phyloP scores from a whole-genome alignment of 2,329 filamentous ascomycete species.

The Talaromyces rugulosus region DNA sequence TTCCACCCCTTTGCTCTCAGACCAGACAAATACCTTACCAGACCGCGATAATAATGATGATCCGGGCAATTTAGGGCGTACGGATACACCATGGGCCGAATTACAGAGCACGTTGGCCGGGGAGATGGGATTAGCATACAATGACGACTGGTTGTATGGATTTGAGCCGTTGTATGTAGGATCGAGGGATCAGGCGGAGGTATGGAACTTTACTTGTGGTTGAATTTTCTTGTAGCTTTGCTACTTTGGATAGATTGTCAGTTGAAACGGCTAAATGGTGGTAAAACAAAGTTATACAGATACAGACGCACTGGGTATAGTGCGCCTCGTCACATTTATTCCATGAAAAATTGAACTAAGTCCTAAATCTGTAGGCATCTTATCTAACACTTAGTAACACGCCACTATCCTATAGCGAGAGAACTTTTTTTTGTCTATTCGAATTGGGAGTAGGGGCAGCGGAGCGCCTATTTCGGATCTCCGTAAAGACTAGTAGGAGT shows the following conservation, averaged over 20 bases:
- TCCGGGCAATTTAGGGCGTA: neutral
- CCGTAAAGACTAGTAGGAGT: neutral
- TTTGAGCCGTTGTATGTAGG: slow-evolving; percentile 11
- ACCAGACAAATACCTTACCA: neutral
- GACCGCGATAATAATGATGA: neutral
- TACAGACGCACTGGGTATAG: neutral
- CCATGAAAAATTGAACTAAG: too few relatives aligned
- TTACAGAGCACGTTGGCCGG: slow-evolving; percentile 5
- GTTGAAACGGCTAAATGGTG: neutral
- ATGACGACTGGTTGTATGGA: slow-evolving; percentile 4
- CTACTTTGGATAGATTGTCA: neutral
- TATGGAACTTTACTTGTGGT: slow-evolving; percentile 8
- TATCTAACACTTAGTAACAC: too few relatives aligned
- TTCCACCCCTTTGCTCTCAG: neutral
- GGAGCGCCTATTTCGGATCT: neutral
- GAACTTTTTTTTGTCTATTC: neutral
- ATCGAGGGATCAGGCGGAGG: neutral
- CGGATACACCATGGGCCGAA: slow-evolving; percentile 2
- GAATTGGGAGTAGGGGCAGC: neutral
- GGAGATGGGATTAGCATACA: slow-evolving; percentile 9
- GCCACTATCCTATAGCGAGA: neutral
- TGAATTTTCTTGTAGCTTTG: neutral
- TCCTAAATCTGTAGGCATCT: too few relatives aligned
- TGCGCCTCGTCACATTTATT: neutral
- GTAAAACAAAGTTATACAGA: neutral